Percentiles rank a stretch among this genome's conserved stretches.
These are phyloP conservation scores for Mycena albidolilacea DNA, from an alignment of 768 basidiomycete genomes.

Conservation along the genomic window DNA sequence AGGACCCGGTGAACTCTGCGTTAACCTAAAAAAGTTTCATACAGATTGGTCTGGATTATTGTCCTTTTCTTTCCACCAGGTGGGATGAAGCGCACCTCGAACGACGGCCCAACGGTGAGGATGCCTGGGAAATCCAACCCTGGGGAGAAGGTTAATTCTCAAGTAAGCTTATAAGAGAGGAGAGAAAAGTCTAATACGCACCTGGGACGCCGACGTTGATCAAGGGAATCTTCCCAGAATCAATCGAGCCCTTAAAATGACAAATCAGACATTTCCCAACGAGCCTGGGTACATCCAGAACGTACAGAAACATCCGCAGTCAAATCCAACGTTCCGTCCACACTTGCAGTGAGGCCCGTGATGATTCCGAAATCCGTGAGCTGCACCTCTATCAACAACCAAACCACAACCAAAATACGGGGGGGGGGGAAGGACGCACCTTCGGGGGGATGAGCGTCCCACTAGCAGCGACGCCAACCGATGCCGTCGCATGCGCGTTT, in stretches of 20 bases:
- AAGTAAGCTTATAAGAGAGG: neutral
- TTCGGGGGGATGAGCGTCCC: slow-evolving; percentile 8
- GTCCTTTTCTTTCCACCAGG: too few species aligned
- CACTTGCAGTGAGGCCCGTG: slow-evolving; percentile 52
- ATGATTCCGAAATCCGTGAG: slow-evolving; percentile 22
- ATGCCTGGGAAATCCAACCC: slow-evolving; percentile 65
- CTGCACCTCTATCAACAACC: neutral
- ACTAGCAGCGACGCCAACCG: slow-evolving; percentile 38
- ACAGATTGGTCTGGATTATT: too few species aligned
- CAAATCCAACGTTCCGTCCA: slow-evolving; percentile 57
- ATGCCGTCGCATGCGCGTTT: neutral
- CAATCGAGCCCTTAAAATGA: too few species aligned
- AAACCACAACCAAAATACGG: too few species aligned
- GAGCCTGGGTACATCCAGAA: neutral
- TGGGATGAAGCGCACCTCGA: slow-evolving; percentile 7
- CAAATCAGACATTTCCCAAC: too few species aligned
- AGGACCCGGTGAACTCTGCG: slow-evolving; percentile 20
- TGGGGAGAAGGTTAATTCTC: neutral
- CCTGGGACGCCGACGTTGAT: slow-evolving; percentile 62
- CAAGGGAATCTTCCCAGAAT: slow-evolving; percentile 46
- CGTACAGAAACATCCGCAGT: slow-evolving; percentile 54
- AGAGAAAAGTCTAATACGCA: neutral
- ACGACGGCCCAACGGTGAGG: slow-evolving; percentile 53
- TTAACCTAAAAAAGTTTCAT: neutral
- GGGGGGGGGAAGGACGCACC: neutral